Base-by-base conservation (phyloP, 345 rosid genomes). In the Gossypium herbaceum region DNA sequence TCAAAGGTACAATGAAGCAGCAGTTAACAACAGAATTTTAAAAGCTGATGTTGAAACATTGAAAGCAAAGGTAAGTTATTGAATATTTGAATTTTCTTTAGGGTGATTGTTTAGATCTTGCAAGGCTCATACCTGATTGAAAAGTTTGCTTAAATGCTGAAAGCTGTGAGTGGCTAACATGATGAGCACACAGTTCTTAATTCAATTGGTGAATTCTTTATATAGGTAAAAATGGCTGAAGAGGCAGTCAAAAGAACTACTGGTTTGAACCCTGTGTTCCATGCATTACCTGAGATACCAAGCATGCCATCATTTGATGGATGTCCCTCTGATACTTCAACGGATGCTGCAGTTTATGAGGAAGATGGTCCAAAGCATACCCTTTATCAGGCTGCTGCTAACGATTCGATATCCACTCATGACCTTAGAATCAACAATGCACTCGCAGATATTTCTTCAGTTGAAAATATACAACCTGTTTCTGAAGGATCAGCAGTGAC, bases 211-310 rank as follows among this genome's bases (percentile, higher is more conserved):
- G 68, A 64, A 20, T 69, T 56, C 3, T 68, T 16, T 68, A 73
- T 79, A 34, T 84, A 96, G 99, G 98, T 96, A 73, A 89, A 90
- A 85, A 89, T 96, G 98, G 99, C 98, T 45, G 98, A 92, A 81
- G 97, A 96, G 82, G 78, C 87, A 0, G 97, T 96, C 50, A 91
- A 93, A 84, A 87, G 92, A 76, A 77, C 88, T 78, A 90, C 97
- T 9, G 94, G 97, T 19, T 79, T 90, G 75, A 93, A 84, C 72
- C 94, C 90, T 41, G 15, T 89, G 91, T 76, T 86, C 67, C 97
- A 80, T 66, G 68, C 73, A 17, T 68, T 78, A 64, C 86, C 92
- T 48, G 90, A 82, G 19, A 74, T 84, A 60, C 86, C 93, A 51
- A 69, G 88, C 63, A 61, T 74, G 73, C 74, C 86, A 48, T 82